phyloP scores from a whole-genome alignment of 345 rosid species.

The Limnanthes douglasii region DNA sequence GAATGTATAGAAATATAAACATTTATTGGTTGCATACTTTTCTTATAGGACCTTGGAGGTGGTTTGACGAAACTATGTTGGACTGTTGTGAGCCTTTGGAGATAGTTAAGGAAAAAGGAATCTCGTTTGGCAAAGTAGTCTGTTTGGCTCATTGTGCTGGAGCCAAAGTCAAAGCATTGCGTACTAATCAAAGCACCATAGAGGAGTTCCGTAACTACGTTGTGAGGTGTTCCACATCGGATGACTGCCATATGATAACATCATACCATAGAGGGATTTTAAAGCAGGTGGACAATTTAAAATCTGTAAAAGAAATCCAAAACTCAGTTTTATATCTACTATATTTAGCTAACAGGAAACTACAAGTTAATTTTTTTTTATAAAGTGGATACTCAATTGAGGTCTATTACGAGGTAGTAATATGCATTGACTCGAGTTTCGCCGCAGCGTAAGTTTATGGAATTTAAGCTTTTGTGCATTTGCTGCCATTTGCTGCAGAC shows the following conservation, averaged over 20 bases:
- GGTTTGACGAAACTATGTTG: conserved; percentile 96
- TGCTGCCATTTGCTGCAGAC: no score
- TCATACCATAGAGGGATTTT: conserved; percentile 60
- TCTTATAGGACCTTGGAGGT: conserved; percentile 91
- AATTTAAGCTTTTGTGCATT: no score
- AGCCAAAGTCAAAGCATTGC: conserved; percentile 79
- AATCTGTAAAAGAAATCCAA: no score
- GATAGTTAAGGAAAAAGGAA: conserved; percentile 62
- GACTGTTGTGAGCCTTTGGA: conserved; percentile 93
- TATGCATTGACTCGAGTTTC: no score
- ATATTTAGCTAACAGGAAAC: no score
- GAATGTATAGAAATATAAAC: no score
- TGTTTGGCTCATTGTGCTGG: conserved; percentile 91
- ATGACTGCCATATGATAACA: conserved; percentile 63
- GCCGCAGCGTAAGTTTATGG: no score
- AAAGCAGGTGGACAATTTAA: conserved; percentile 84
- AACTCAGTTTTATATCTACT: no score
- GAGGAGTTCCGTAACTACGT: conserved; percentile 63
- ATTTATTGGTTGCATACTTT: no score
- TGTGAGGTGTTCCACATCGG: conserved; percentile 44
- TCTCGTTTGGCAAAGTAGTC: conserved; percentile 79
- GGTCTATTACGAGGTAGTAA: no score
- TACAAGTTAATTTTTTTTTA: no score
- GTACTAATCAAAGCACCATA: conserved; percentile 62
- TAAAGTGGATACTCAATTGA: no score